Evolutionary conservation across 441 rosid species (phyloP), one percentile per base, ranked within the genome.

Genomic region (Biscutella laevigata): DNA sequence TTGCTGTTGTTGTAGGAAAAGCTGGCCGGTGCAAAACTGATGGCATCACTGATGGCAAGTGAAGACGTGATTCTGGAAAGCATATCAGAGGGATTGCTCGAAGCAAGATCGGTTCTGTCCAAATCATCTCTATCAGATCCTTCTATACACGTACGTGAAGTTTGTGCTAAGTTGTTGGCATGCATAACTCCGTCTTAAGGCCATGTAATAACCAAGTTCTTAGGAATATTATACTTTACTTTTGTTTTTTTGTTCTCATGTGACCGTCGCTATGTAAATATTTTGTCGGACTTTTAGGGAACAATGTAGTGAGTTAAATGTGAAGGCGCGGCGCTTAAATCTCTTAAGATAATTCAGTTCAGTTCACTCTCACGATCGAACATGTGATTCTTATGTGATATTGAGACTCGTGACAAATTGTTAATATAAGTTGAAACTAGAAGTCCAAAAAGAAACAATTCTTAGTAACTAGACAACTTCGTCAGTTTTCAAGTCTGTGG

Each of bases 1-100:
- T 50, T 43, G 29, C 30, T 42, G 39, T 46, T 37, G 46, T 65
- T n/a, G 61, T 61, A 91, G 98, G 96, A 91, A 75, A 83, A 73
- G 70, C 69, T 91, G 72, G 90, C 80, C 7, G 79, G 87, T 46
- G 94, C 90, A 16, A 91, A 87, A 76, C 85, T 91, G 49, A 69
- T 83, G 80, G 77, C 92, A 40, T 77, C 92, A 37, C 88, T 91
- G 42, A 79, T 91, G 92, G 95, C 77, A 13, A 71, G 95, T 65
- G 98, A 87, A 73, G 96, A 87, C 35, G 68, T 39, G 26, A 75
- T 85, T 32, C 38, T 83, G 69, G 81, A 68, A 70, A 79, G 68
- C 67, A 77, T 91, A 71, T 80, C 96, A 10, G 84, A 57, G 9
- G 88, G 81, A 24, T 73, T 87, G 46, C 64, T 85, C 4, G 91